Conservation (phyloP, 2,329 filamentous ascomycete species). For the Colletotrichum australisinense region DNA sequence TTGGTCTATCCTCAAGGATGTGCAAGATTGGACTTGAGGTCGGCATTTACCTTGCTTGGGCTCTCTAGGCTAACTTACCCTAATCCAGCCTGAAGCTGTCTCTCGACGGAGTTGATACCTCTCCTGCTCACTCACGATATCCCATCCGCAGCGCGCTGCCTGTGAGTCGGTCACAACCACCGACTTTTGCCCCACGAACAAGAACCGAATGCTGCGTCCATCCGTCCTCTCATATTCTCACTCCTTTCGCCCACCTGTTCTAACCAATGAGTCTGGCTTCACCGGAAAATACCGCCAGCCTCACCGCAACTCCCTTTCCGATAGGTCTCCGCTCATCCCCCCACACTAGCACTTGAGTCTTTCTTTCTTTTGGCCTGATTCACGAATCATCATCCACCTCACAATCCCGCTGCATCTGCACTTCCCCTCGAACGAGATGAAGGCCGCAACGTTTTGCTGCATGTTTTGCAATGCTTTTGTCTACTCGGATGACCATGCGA, state of each 20-base stretch:
- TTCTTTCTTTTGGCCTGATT: constrained; percentile 22
- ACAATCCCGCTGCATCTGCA: constrained; percentile 19
- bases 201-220: constrained; percentile 9
- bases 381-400: constrained; percentile 25
- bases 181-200: constrained; percentile 20
- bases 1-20: background rate
- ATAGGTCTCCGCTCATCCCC: constrained; percentile 36
- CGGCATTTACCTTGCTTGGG: background rate
- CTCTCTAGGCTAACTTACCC: background rate
- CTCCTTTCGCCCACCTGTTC: background rate
- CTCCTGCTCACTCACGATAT: constrained; percentile 9
- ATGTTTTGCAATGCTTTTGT: constrained; percentile 1
- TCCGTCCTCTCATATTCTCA: constrained; percentile 1
- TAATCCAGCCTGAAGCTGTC: background rate
- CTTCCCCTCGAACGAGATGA: constrained; percentile 25
- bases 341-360: constrained; percentile 26
- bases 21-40: background rate
- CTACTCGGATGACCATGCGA: constrained; percentile 7
- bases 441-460: constrained; percentile 13
- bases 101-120: background rate
- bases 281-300: constrained; percentile 36
- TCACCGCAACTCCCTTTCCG: constrained; percentile 38
- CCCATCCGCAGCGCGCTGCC: background rate
- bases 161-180: constrained; percentile 20
- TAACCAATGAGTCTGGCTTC: constrained; percentile 22